phyloP scores from a whole-genome alignment of 1,284 basidiomycete genomes.

The Boletus nobilissimus region DNA sequence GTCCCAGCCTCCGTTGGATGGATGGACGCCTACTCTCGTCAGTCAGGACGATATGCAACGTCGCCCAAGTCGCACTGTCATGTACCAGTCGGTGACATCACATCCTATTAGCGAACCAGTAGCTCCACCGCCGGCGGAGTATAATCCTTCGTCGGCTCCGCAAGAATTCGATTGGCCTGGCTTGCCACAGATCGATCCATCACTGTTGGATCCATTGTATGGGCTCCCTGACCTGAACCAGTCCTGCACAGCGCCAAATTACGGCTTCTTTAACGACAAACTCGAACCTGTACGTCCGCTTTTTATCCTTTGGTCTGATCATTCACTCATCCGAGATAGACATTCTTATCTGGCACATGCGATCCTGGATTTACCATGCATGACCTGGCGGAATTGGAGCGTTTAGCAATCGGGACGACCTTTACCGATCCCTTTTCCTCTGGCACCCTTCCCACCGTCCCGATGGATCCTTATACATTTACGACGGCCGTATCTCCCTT shows the following conservation, averaged over 20 bases:
- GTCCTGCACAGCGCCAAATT: not conserved
- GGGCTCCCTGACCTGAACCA: conserved; percentile 17
- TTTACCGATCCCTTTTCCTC: conserved; percentile 42
- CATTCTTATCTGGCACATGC: not conserved
- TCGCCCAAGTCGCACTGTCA: conserved; percentile 48
- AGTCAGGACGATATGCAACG: conserved; percentile 53
- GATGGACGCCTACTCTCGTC: conserved; percentile 36
- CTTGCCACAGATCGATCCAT: conserved; percentile 19
- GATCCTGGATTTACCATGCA: conserved; percentile 23
- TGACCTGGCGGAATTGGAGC: conserved; percentile 36
- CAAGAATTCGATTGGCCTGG: conserved; percentile 29
- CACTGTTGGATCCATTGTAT: conserved; percentile 10
- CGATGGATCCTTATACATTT: conserved; percentile 8
- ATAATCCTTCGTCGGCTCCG: not conserved
- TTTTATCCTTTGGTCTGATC: not conserved
- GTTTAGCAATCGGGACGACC: conserved; percentile 22
- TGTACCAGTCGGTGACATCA: conserved; percentile 44
- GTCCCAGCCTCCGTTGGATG: conserved; percentile 27
- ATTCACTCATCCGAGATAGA: conserved; percentile 23
- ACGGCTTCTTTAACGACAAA: conserved; percentile 26
- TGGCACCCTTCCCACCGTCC: not conserved
- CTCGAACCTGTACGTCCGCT: conserved; percentile 35
- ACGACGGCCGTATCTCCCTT: conserved; percentile 30
- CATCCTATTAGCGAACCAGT: conserved; percentile 13
- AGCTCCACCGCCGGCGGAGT: not conserved